These are phyloP conservation scores for Ephemerocybe angulata DNA, from an alignment of 768 basidiomycete species.

Conservation along the genomic window DNA sequence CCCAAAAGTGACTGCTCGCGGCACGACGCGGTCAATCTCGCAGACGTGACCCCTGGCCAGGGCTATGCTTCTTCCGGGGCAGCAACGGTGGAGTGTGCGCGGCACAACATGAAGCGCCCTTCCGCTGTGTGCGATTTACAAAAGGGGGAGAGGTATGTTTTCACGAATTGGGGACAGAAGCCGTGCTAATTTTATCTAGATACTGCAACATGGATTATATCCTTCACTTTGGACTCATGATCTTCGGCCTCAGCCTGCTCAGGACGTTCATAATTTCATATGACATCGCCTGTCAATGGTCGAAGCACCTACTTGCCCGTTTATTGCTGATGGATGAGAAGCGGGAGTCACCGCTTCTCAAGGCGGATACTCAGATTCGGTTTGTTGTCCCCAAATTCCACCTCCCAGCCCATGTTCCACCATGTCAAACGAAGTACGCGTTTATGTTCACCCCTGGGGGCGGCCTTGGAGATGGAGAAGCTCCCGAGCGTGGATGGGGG, in stretches of 20 bases:
- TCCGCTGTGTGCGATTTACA: not conserved
- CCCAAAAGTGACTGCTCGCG: not conserved
- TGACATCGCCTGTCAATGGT: not conserved
- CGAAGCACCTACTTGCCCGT: not conserved
- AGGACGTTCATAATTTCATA: not conserved
- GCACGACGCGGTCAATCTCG: not conserved
- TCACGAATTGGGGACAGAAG: not conserved
- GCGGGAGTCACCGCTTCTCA: not conserved
- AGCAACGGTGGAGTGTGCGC: not conserved
- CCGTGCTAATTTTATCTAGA: not conserved
- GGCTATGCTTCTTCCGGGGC: not conserved
- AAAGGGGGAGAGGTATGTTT: not conserved
- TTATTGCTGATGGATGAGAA: not conserved
- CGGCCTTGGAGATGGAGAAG: too few species aligned
- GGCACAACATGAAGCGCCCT: not conserved
- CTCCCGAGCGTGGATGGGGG: too few species aligned
- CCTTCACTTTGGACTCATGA: not conserved
- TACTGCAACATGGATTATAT: not conserved
- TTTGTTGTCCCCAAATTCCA: not conserved
- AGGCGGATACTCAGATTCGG: not conserved
- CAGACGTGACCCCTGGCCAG: not conserved
- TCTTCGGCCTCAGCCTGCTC: not conserved
- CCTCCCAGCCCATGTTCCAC: not conserved
- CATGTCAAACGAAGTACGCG: not conserved
- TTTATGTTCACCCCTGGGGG: too few species aligned